Evolutionary conservation across 1,284 basidiomycete species (phyloP).

Genomic region (Ceratobasidium sp.): DNA sequence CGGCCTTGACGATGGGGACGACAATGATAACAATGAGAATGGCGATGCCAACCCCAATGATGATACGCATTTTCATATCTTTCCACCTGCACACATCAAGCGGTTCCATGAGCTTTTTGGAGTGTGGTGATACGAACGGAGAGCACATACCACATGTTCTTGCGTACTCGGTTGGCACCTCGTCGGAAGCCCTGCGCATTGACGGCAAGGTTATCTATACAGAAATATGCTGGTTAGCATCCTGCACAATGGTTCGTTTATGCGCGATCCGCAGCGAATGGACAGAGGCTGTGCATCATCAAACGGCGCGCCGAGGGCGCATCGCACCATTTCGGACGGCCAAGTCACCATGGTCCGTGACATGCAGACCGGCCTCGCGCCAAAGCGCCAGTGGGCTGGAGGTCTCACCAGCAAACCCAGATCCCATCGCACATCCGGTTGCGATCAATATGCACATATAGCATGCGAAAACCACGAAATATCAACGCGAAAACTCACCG

Average conservation of each 20-base stretch:
- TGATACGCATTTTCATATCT: slow-evolving; percentile 96
- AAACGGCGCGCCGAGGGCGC: slow-evolving; percentile 32
- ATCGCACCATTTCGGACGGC: slow-evolving; percentile 3
- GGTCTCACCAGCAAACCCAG: background rate
- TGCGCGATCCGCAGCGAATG: slow-evolving; percentile 2
- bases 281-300: slow-evolving; percentile 18
- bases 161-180: slow-evolving; percentile 96
- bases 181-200: slow-evolving; percentile 99
- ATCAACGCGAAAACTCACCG: slow-evolving; percentile 62
- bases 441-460: background rate
- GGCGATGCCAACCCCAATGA: slow-evolving; percentile 84
- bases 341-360: too few species aligned
- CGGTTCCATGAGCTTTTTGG: background rate
- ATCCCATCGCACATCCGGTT: background rate
- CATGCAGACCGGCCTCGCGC: too few species aligned
- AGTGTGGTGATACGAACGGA: slow-evolving; percentile 31
- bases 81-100: slow-evolving; percentile 76
- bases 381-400: background rate
- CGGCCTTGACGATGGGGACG: slow-evolving; percentile 85
- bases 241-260: background rate
- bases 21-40: slow-evolving; percentile 94
- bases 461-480: slow-evolving; percentile 26
- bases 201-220: slow-evolving; percentile 89
- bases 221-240: slow-evolving; percentile 4
- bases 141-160: slow-evolving; percentile 85